Conservation (phyloP, 768 basidiomycete species). For the Boletus rubropictus region DNA sequence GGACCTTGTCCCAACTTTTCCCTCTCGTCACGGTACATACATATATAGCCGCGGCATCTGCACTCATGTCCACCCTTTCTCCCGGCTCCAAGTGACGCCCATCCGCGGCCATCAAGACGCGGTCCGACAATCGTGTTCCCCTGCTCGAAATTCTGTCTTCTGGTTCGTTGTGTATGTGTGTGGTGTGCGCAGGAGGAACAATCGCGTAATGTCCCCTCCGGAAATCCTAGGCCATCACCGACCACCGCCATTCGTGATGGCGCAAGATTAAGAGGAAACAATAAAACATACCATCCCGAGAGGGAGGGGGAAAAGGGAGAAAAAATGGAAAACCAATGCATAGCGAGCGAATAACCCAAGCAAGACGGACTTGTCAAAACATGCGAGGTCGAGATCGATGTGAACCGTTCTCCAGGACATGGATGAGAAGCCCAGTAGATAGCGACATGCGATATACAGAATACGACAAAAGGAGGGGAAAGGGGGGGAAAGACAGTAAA, state of each 20-base stretch:
- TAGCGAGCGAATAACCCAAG: neutral
- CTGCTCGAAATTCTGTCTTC: no score
- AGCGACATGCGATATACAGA: constrained; percentile 12
- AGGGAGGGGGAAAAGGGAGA: neutral
- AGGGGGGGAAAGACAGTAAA: neutral
- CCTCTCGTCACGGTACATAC: neutral
- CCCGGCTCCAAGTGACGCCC: neutral
- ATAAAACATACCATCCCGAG: constrained; percentile 1
- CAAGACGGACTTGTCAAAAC: neutral
- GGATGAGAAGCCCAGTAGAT: constrained; percentile 3
- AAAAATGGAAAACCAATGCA: neutral
- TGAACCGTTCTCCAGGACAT: neutral
- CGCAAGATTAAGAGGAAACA: neutral
- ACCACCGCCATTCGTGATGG: neutral
- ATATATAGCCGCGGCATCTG: neutral
- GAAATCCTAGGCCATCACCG: neutral
- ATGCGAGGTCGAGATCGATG: neutral
- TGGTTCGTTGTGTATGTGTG: no score
- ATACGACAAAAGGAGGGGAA: neutral
- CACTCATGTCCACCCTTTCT: neutral
- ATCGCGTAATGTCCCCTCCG: neutral
- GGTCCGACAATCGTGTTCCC: neutral
- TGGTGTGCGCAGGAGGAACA: neutral
- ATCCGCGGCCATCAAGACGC: neutral
- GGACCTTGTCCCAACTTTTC: neutral